Conservation (phyloP, 805 yeast genomes). For the Candida vaughaniae region DNA sequence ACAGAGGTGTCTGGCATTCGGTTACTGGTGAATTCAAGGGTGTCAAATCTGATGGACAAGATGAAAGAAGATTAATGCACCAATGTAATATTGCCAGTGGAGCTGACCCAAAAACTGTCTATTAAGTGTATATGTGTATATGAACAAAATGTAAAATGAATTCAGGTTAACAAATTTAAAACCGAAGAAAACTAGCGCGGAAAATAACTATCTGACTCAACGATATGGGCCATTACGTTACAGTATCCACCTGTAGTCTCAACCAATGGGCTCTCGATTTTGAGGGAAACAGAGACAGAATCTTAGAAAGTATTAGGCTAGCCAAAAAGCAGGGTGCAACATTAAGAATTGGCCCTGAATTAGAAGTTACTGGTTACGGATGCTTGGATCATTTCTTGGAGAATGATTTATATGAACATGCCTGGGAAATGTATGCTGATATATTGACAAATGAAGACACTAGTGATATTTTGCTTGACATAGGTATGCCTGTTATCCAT, state of each 20-base stretch:
- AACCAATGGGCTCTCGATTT: conserved; percentile 99
- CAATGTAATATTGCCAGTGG: conserved; percentile 92
- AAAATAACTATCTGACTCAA: background rate
- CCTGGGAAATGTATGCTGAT: conserved; percentile 91
- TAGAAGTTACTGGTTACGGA: conserved; percentile 93
- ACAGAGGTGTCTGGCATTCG: conserved; percentile 89
- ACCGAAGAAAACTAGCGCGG: background rate
- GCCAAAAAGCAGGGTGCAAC: conserved; percentile 78
- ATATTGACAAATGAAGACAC: conserved; percentile 69
- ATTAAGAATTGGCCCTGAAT: conserved; percentile 94
- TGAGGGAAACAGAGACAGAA: conserved; percentile 94
- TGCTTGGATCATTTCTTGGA: conserved; percentile 93
- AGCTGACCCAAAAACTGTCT: conserved; percentile 49
- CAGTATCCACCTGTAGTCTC: conserved; percentile 89
- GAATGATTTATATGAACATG: conserved; percentile 80
- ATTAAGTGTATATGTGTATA: conserved; percentile 1
- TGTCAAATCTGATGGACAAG: conserved; percentile 42
- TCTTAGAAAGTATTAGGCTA: conserved; percentile 69
- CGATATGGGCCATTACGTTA: conserved; percentile 90
- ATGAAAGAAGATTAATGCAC: conserved; percentile 84
- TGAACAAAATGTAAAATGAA: no score
- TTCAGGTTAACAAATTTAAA: no score
- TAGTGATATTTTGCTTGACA: conserved; percentile 75
- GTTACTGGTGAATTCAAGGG: conserved; percentile 83
- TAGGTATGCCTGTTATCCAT: conserved; percentile 93